Percentiles rank a stretch among this genome's conserved stretches.
phyloP scores from a whole-genome alignment of 306 rosid genomes.

The Acacia confusa region DNA sequence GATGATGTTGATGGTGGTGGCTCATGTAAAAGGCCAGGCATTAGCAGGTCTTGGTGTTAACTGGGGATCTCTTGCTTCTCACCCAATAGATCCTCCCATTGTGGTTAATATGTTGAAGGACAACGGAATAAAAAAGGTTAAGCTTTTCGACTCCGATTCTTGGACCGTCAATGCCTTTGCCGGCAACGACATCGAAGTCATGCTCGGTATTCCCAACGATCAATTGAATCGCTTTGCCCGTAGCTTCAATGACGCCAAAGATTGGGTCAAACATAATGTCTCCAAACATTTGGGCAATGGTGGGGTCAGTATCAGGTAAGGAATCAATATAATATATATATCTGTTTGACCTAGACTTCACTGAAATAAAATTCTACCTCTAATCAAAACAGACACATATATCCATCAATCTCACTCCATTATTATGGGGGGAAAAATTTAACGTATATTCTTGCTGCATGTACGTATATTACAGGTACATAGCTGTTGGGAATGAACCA shows the following conservation, averaged over 20 bases:
- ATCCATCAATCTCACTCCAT: too few relatives aligned
- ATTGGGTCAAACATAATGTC: conserved; percentile 70
- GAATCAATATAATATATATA: not conserved
- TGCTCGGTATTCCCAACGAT: conserved; percentile 79
- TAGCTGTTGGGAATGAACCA: conserved; percentile 82
- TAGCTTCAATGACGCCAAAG: conserved; percentile 31
- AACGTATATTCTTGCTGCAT: not conserved
- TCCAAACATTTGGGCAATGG: conserved; percentile 44
- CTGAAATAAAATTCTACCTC: too few relatives aligned
- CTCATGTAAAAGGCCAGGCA: not conserved
- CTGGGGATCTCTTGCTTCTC: conserved; percentile 70
- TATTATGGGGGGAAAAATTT: not conserved
- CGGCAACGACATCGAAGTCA: conserved; percentile 64
- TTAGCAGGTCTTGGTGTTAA: conserved; percentile 53
- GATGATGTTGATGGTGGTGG: not conserved
- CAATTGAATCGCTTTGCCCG: conserved; percentile 41
- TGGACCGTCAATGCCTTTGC: conserved; percentile 44
- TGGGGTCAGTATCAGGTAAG: conserved; percentile 62
- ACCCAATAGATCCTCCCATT: conserved; percentile 45
- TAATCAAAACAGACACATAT: too few relatives aligned
- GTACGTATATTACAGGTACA: conserved; percentile 40
- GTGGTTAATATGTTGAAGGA: conserved; percentile 65
- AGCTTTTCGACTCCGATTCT: conserved; percentile 73
- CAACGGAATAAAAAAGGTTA: conserved; percentile 61
- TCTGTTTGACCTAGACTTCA: too few relatives aligned